A percentile compares a stretch with the other conserved stretches of the same genome.
Evolutionary conservation across 1,284 basidiomycete species (phyloP).

Genomic region (Heliocybe sulcata): DNA sequence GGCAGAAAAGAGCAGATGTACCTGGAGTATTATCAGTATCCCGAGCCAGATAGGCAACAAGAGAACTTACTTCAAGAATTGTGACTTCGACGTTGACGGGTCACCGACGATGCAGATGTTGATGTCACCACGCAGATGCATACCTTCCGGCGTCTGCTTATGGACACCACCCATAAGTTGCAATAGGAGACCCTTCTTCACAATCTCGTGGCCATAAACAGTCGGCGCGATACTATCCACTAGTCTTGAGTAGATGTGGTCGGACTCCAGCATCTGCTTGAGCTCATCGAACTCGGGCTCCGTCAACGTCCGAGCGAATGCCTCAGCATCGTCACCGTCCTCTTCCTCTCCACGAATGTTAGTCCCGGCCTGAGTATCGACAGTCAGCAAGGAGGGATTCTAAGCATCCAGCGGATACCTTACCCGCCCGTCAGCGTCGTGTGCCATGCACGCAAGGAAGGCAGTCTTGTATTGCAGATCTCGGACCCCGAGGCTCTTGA

Average conservation of each 20-base stretch:
- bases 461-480: conserved; percentile 99
- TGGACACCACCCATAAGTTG: conserved; percentile 99
- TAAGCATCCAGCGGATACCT: conserved; percentile 20
- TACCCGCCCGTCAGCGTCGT: conserved; percentile 82
- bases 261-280: conserved; percentile 86
- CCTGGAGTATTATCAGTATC: conserved; percentile 32
- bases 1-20: conserved; percentile 99
- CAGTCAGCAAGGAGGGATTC: conserved; percentile 2
- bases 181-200: conserved; percentile 96
- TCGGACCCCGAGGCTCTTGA: conserved; percentile 92
- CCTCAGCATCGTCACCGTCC: conserved; percentile 68
- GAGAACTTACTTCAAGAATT: conserved; percentile 88
- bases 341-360: conserved; percentile 87
- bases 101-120: conserved; percentile 99
- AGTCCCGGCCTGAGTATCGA: conserved; percentile 53
- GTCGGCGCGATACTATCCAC: conserved; percentile 97
- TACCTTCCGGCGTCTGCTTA: conserved; percentile 94
- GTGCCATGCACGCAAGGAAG: conserved; percentile 97
- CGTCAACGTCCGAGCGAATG: conserved; percentile 85
- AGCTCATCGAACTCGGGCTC: conserved; percentile 95
- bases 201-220: conserved; percentile 97
- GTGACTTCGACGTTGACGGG: conserved; percentile 95
- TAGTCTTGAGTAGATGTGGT: conserved; percentile 91
- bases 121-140: conserved; percentile 95
- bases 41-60: background rate